Conservation (phyloP, 768 basidiomycete genomes). For the Trametes cinnabarina region DNA sequence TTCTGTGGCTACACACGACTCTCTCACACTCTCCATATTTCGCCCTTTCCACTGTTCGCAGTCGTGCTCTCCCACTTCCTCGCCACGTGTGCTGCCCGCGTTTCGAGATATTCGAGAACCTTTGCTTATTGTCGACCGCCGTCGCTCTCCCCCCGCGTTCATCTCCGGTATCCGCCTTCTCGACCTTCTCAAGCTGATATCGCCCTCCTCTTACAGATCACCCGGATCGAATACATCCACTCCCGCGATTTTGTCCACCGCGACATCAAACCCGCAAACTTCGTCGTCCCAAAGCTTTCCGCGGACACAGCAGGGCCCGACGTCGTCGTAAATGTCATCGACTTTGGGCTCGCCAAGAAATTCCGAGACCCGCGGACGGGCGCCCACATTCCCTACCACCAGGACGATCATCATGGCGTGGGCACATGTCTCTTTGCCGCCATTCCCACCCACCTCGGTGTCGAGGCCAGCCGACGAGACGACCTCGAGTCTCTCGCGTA, state of each 20-base stretch:
- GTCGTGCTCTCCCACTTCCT: neutral
- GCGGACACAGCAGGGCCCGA: conserved; percentile 37
- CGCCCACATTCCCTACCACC: conserved; percentile 68
- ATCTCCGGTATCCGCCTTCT: conserved; percentile 12
- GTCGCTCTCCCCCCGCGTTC: conserved; percentile 1
- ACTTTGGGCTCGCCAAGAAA: conserved; percentile 83
- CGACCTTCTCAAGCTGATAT: conserved; percentile 14
- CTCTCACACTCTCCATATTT: neutral
- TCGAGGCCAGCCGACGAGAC: conserved; percentile 74
- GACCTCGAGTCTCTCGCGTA: conserved; percentile 80
- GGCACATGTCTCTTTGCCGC: conserved; percentile 76
- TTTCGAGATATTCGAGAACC: neutral
- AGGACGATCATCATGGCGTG: conserved; percentile 74
- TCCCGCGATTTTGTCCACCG: conserved; percentile 93
- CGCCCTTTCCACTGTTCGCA: neutral
- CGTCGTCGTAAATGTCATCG: conserved; percentile 83
- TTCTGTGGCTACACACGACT: neutral
- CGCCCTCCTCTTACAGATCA: conserved; percentile 54
- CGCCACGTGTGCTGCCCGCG: neutral
- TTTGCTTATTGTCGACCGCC: neutral
- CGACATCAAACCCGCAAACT: conserved; percentile 98
- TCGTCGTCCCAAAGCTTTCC: conserved; percentile 74
- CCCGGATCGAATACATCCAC: conserved; percentile 95
- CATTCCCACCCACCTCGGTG: conserved; percentile 72
- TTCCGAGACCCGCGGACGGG: conserved; percentile 65